Conservation (phyloP, 2,329 filamentous ascomycete genomes). For the Berkeleyomyces rouxiae region DNA sequence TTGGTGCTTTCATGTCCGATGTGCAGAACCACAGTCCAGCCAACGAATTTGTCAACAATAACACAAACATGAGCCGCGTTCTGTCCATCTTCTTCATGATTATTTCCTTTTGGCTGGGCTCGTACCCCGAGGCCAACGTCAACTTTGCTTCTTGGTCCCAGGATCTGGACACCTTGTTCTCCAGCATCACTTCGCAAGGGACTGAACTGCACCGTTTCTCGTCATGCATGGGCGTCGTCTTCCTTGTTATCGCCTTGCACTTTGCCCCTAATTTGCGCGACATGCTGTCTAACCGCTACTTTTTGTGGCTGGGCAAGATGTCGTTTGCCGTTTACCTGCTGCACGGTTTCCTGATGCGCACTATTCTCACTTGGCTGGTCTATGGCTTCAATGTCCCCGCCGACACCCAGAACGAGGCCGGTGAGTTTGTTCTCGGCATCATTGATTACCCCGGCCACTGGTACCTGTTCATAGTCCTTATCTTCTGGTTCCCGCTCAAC, state of each 20-base stretch:
- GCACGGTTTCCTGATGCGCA: constrained; percentile 44
- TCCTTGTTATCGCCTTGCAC: constrained; percentile 34
- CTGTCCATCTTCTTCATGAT: constrained; percentile 33
- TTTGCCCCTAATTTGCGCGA: constrained; percentile 34
- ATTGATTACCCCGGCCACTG: constrained; percentile 23
- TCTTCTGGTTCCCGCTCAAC: constrained; percentile 31
- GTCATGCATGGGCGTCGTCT: constrained; percentile 23
- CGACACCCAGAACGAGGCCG: constrained; percentile 22
- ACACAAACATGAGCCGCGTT: constrained; percentile 26
- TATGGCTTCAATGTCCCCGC: constrained; percentile 29
- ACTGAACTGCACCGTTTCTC: constrained; percentile 29
- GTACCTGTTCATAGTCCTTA: constrained; percentile 24
- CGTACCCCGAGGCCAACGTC: constrained; percentile 39
- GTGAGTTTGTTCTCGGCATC: constrained; percentile 22
- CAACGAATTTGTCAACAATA: constrained; percentile 29
- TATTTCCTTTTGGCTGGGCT: constrained; percentile 39
- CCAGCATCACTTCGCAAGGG: constrained; percentile 28
- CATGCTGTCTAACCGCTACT: constrained; percentile 34
- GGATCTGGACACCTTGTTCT: constrained; percentile 26
- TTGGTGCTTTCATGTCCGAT: constrained; percentile 45
- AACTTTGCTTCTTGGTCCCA: constrained; percentile 38
- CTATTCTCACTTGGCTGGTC: constrained; percentile 42
- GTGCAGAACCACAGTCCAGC: constrained; percentile 34
- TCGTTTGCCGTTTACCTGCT: constrained; percentile 49
- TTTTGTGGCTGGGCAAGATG: constrained; percentile 46